These are phyloP conservation scores for Microbotryum lychnidis-dioicae DNA, from an alignment of 1,284 basidiomycete species.

Conservation along the genomic window DNA sequence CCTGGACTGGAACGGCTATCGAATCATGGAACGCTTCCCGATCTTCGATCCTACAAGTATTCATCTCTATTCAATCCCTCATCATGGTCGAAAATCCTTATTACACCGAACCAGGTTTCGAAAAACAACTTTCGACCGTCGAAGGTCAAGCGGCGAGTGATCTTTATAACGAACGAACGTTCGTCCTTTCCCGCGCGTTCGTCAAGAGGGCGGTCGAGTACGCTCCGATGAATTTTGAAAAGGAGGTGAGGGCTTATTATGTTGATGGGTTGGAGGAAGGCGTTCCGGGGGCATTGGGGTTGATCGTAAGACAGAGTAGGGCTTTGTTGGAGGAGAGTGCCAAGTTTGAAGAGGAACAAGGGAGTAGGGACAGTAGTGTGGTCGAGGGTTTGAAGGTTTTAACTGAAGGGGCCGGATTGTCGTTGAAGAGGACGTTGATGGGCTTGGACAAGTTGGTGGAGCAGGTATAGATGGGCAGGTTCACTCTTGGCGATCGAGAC, in stretches of 20 bases:
- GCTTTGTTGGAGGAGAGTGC: conserved; percentile 61
- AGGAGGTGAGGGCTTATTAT: conserved; percentile 70
- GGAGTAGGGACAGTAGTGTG: conserved; percentile 29
- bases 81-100: conserved; percentile 86
- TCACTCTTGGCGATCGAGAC: too few species aligned
- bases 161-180: conserved; percentile 83
- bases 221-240: conserved; percentile 60
- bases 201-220: conserved; percentile 74
- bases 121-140: conserved; percentile 77
- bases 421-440: conserved; percentile 60
- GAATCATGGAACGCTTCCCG: conserved; percentile 55
- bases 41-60: conserved; percentile 79
- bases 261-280: conserved; percentile 38
- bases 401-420: conserved; percentile 70
- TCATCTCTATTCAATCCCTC: conserved; percentile 87
- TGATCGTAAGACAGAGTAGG: conserved; percentile 58
- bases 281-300: conserved; percentile 50
- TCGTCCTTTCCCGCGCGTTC: conserved; percentile 79
- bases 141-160: conserved; percentile 69
- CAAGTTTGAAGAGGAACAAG: conserved; percentile 53
- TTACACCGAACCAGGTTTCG: conserved; percentile 58
- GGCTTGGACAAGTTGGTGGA: conserved; percentile 47
- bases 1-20: conserved; percentile 78
- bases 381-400: conserved; percentile 40
- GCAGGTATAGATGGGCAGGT: background rate